Evolutionary conservation across 2,329 filamentous ascomycete genomes (phyloP).

Genomic region (Aspergillus novofumigatus): DNA sequence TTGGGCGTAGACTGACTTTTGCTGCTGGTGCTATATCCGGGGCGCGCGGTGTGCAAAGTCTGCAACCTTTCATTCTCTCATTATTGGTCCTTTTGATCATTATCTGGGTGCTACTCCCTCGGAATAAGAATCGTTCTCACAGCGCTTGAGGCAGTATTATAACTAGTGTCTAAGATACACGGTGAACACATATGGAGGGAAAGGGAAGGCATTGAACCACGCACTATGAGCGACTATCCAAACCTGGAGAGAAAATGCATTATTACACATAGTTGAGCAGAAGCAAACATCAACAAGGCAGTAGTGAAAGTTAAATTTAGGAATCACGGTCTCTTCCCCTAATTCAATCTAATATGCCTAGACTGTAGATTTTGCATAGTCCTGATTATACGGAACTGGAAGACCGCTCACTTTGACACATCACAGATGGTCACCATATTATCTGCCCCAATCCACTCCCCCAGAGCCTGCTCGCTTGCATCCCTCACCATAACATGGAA

Average conservation of each 20-base stretch:
- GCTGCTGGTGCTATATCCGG: constrained; percentile 65
- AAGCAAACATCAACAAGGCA: no score
- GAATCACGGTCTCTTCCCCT: no score
- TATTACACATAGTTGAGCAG: no score
- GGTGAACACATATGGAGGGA: background rate
- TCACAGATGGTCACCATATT: background rate
- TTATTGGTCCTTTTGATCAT: constrained; percentile 31
- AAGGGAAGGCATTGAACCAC: background rate
- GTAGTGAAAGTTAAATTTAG: no score
- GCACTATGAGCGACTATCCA: no score
- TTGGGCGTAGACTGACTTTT: constrained; percentile 49
- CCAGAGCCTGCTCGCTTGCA: background rate
- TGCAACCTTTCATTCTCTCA: constrained; percentile 55
- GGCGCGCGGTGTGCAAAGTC: constrained; percentile 51
- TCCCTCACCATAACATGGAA: constrained; percentile 4
- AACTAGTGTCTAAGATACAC: background rate
- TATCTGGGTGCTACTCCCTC: background rate
- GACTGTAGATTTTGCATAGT: no score
- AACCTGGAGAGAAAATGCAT: no score
- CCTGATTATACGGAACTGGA: no score
- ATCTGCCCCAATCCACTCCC: background rate
- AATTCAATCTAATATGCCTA: no score
- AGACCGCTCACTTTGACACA: no score
- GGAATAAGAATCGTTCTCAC: background rate
- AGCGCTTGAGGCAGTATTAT: background rate